Base-by-base conservation (phyloP, 768 basidiomycete genomes). In the Boletus subparvulus region DNA sequence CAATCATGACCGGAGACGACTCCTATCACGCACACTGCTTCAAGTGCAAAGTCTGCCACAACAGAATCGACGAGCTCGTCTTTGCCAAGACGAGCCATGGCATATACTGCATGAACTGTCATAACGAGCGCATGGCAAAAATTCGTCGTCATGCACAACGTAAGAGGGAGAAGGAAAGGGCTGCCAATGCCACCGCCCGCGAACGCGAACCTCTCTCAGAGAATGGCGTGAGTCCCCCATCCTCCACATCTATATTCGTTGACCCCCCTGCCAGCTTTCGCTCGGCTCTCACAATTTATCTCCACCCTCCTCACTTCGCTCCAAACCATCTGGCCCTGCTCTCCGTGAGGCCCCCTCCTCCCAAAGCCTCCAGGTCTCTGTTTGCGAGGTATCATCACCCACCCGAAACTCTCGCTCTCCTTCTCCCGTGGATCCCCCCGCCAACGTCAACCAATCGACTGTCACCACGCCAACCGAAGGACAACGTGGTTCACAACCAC, bases 1-100 rank as follows among this genome's bases (percentile, higher is more conserved):
- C 97, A 11, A 98, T 98, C 72, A 98, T 99, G 92, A 96, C 97
- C 8, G 97, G 94, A 58, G 94, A 99, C 73, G 97, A 98, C 70
- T 93, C 94, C 0, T 99, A 98, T 65, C 97, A 98, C 70, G 95
- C 97, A 6, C 90, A 94, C 61, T 99, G 97, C 76, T 99, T 99
- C 80, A 95, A 96, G 64, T 99, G 97, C 77, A 89, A 92, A 66
- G 88, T 94, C 50, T 99, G 97, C 78, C 85, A 84, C 71, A 88
- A 90, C 69, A 83, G 93, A 55, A 99, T 99, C 61, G 95, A 98
- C 74, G 97, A 99, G 71, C 84, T 98, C 50, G 94, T 98, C 54
- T 99, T 98, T 61, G 97, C 97, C 56, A 98, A 98, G 78, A 98
- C 97, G 1, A 92, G 87, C 58, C 92, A 97, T 66, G 97, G 97